These are phyloP conservation scores for Tubosaeta sp. DNA, from an alignment of 768 basidiomycete genomes.

Conservation along the genomic window DNA sequence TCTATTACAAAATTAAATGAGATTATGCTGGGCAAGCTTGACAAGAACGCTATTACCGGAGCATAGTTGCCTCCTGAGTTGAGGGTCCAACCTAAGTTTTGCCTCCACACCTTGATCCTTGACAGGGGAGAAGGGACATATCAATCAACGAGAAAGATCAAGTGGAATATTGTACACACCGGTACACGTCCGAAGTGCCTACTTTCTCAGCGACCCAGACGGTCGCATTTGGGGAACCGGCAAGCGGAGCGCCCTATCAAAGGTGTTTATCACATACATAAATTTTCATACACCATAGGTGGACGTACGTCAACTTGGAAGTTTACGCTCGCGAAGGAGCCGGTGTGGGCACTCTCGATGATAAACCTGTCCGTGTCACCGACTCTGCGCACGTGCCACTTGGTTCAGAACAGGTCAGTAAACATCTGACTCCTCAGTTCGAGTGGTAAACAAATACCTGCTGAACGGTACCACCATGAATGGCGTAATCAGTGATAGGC, in stretches of 20 bases:
- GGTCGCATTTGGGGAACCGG: not conserved
- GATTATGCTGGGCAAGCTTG: not conserved
- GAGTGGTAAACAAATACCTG: not conserved
- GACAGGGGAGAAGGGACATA: not conserved
- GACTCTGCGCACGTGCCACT: not conserved
- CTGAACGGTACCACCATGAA: not conserved
- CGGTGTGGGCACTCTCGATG: not conserved
- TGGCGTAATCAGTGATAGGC: not conserved
- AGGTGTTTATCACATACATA: not conserved
- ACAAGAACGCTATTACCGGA: not conserved
- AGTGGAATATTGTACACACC: not conserved
- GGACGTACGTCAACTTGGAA: not conserved
- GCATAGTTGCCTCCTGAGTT: not conserved
- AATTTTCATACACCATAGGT: not conserved
- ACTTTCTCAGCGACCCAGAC: not conserved
- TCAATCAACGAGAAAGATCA: not conserved
- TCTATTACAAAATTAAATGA: not conserved
- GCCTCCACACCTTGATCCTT: not conserved
- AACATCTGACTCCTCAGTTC: not conserved
- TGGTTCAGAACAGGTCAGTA: not conserved
- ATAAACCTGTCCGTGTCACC: not conserved
- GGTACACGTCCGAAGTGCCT: not conserved
- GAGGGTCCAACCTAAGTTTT: not conserved
- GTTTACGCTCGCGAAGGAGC: not conserved
- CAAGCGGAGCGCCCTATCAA: not conserved